Evolutionary conservation across 1,284 basidiomycete genomes (phyloP).

Genomic region (Cryptococcus deneoformans): DNA sequence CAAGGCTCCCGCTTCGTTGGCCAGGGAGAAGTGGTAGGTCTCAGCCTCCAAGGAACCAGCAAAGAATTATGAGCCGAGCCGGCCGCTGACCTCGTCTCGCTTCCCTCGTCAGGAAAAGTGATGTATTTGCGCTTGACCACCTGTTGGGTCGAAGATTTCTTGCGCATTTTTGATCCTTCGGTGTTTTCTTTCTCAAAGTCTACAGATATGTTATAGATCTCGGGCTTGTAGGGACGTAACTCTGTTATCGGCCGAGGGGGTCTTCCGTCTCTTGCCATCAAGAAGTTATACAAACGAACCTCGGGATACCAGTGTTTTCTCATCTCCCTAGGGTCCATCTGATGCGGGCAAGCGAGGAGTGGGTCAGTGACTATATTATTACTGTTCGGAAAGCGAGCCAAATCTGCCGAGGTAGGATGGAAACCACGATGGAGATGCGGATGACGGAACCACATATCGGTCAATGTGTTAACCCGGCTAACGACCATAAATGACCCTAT

Average conservation of each 20-base stretch:
- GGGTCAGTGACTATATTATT: constrained; percentile 11
- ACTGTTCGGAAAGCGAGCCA: background rate
- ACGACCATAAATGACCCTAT: constrained; percentile 21
- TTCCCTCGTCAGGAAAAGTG: background rate
- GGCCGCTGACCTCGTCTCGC: background rate
- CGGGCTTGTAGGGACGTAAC: background rate
- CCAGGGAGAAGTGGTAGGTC: background rate
- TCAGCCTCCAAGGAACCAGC: constrained; percentile 6
- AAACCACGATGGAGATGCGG: constrained; percentile 18
- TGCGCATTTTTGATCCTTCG: too few species aligned
- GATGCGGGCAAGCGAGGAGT: constrained; percentile 13
- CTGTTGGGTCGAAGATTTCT: background rate
- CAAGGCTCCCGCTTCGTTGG: background rate
- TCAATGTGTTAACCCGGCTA: background rate
- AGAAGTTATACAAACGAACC: constrained; percentile 6
- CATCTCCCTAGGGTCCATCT: background rate
- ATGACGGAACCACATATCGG: constrained; percentile 8
- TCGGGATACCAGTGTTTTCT: constrained; percentile 1
- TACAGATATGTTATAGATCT: background rate
- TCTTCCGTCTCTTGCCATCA: constrained; percentile 6
- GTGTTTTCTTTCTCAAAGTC: too few species aligned
- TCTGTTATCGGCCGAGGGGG: constrained; percentile 1
- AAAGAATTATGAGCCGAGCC: background rate
- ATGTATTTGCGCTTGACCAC: background rate
- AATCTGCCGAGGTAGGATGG: constrained; percentile 6